phyloP scores from a whole-genome alignment of 2,329 filamentous ascomycete genomes.

The Ilyonectria destructans region DNA sequence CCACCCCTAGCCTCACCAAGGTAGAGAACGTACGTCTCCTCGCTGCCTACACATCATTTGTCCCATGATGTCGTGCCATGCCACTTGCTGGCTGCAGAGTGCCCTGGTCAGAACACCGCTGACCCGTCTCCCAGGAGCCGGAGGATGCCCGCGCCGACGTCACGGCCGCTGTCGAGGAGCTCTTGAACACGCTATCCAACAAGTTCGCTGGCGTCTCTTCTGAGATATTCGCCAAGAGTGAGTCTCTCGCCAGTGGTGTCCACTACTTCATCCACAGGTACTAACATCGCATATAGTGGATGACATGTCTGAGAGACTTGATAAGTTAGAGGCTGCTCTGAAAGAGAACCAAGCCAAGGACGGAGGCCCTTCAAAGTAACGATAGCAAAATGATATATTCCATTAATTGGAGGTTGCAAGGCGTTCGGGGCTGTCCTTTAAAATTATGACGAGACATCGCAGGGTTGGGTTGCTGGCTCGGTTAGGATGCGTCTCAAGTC shows the following conservation, averaged over 20 bases:
- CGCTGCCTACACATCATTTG: neutral
- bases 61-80: conserved; percentile 4
- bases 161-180: conserved; percentile 86
- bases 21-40: conserved; percentile 53
- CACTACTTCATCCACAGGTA: neutral
- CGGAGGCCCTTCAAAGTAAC: conserved; percentile 56
- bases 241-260: conserved; percentile 51
- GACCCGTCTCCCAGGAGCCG: conserved; percentile 51
- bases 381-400: neutral
- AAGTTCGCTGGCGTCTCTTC: conserved; percentile 90
- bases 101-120: conserved; percentile 33
- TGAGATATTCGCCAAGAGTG: conserved; percentile 92
- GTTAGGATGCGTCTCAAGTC: conserved; percentile 34
- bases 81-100: conserved; percentile 23
- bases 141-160: conserved; percentile 76
- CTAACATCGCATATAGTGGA: conserved; percentile 77
- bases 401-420: conserved; percentile 21
- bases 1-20: conserved; percentile 51
- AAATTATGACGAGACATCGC: conserved; percentile 33
- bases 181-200: conserved; percentile 86
- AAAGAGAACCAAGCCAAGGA: conserved; percentile 69
- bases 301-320: conserved; percentile 90
- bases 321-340: conserved; percentile 85
- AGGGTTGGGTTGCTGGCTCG: conserved; percentile 29
- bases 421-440: conserved; percentile 40